Evolutionary conservation across 345 rosid species (phyloP), one percentile per base, ranked within the genome.

Genomic region (Acer campestre): DNA sequence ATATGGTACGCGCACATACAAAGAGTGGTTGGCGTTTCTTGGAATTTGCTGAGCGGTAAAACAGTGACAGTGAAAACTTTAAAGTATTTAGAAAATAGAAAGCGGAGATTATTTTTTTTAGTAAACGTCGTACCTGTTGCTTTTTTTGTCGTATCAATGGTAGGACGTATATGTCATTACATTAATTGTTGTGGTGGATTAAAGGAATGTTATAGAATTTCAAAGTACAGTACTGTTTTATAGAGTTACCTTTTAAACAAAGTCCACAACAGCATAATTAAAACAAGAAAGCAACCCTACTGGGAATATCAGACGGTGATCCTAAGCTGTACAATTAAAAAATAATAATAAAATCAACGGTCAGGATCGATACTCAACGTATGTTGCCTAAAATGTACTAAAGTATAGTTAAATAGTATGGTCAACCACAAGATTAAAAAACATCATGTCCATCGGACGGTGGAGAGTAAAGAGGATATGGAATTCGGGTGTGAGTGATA

Each of bases 161-260:
- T 6, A 44, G 83, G 88, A 79, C 69, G 18, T 58, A 61, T 2
- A 0, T 77, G 88, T 83, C 69, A 76, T 67, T 67, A 70, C 48
- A 1, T 1, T 0, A 46, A 25, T 64, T 62, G 10, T n/a, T 3
- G 20, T 18, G 70, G 79, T 77, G 59, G 73, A 83, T 48, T 62
- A 46, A 18, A 58, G 82, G 75, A 86, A 72, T 44, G 38, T 59
- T 0, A 3, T 31, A 20, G 64, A 27, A 22, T 48, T 73, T 42
- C 65, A 8, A 67, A 67, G 72, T 74, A 80, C 80, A 53, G 59
- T 71, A 14, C 67, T 69, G 58, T 31, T 61, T 59, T 9, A 3
- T 20, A 20, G 18, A 35, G 9, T 56, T 11, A 7, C 70, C 68
- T 78, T 20, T 65, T 49, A 77, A 79, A 22, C 79, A 78, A 59